Base-by-base conservation (phyloP, 129 eudicot genomes). In the Silybum marianum region DNA sequence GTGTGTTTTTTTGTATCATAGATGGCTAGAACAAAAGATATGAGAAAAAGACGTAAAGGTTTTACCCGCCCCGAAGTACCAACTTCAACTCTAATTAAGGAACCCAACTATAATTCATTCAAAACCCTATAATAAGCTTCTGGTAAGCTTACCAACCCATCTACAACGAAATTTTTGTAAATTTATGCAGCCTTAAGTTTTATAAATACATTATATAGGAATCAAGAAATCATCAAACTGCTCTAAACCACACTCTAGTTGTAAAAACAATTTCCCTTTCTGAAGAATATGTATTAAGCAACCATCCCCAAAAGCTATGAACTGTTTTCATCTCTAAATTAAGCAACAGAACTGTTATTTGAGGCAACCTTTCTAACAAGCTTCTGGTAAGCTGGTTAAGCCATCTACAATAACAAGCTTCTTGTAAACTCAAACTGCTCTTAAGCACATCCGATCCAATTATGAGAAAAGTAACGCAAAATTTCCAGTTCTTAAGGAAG, bases 61-160 rank as follows among this genome's bases (percentile, higher is more conserved):
- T n/a, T 58, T 58, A 51, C 21, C 63, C 7, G 2, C n/a, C 7
- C 63, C 9, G 1, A 16, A 51, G 63, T 18, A 58, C 9, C 23
- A 2, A 58, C 66, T 18, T 58, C 66, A 58, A 10, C 66, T n/a
- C 23, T 58, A 58, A 58, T 58, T 18, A 54, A 54, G 65, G 23
- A 54, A 18, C 63, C 21, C 4, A 51, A 51, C 60, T 14, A 51
- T 51, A 51, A 51, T n/a, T 18, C 65, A 54, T 18, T 1, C 0
- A 54, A 1, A 58, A 18, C 66, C 66, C 66, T 58, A 18, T n/a
- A 58, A 18, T 16, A 78, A 78, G 73, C 65, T 65, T 38, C 42
- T 25, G 67, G 46, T 68, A 67, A 25, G 76, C 82, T 69, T 79
- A 70, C 34, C 3, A 36, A 12, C 16, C 39, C n/a, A 71, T 34